Base-by-base conservation (phyloP, 2,329 filamentous ascomycete species). In the Stemphylium vesicarium region DNA sequence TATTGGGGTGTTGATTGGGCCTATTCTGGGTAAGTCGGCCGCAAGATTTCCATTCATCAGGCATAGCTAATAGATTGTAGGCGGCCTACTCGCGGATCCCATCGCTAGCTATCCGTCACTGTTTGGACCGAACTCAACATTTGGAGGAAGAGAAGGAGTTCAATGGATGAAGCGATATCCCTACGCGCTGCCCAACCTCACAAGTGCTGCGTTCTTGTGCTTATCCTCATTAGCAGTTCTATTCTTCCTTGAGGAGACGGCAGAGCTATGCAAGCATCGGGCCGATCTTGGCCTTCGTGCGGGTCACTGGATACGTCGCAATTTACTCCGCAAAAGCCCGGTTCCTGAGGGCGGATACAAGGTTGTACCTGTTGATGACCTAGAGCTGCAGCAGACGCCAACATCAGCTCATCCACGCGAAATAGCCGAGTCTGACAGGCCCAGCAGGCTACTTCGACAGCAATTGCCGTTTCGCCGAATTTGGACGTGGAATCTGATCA, bases 71-170 rank as follows among this genome's bases (percentile, higher is more conserved):
- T 10, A 68, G 64, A 43, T 79, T 81, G 40, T 76, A 75, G 88
- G 89, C 38, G 89, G 89, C 24, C 72, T 89, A 44, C 77, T 92
- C 24, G 88, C 89, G 13, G 86, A 91, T 63, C 88, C 89, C 0
- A 79, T 83, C 5, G 78, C 77, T 6, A 87, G 78, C 9, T 84
- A 90, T 66, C 88, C 88, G 0, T 73, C 74, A 0, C 48, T 89
- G 0, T 91, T 92, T 65, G 87, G 86, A 0, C 80, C 84, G 3
- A 81, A 79, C 0, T 85, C 85, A 0, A 57, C 80, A 0, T 70
- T 89, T 29, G 84, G 84, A 1, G 84, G 84, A 0, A 76, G 82
- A 49, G 56, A 80, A 41, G 86, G 85, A 0, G 86, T 87, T 1
- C 75, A 80, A 57, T 90, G 88, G 86, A 85, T 89, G 79, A 78